These are phyloP conservation scores for Aegilops speltoides DNA, from an alignment of 176 grass and related monocot genomes.

Conservation along the genomic window DNA sequence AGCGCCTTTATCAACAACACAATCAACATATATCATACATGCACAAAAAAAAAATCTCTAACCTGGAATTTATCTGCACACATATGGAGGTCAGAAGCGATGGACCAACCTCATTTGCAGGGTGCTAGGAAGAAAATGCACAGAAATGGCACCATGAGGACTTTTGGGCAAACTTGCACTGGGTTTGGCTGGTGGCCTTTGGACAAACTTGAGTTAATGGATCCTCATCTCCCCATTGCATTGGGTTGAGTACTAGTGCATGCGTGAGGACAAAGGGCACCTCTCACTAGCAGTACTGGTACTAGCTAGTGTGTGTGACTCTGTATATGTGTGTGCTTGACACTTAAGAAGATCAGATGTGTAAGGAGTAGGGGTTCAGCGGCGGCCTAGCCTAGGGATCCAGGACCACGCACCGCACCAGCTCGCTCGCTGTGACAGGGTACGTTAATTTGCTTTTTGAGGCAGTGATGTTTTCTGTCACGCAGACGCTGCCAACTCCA, in stretches of 20 bases:
- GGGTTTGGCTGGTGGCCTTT: not conserved
- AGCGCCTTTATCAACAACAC: not conserved
- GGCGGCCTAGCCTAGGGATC: constrained; percentile 16
- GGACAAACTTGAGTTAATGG: not conserved
- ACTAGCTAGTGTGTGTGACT: not conserved
- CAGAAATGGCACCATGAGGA: not conserved
- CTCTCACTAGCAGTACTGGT: constrained; percentile 33
- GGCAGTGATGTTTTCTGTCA: constrained; percentile 35
- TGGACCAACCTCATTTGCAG: not conserved
- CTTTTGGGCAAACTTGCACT: not conserved
- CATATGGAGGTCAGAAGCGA: too few species aligned
- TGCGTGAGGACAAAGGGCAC: constrained; percentile 36
- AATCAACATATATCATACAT: not conserved
- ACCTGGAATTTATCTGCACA: not conserved
- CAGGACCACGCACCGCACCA: constrained; percentile 30
- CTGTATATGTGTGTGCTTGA: constrained; percentile 19
- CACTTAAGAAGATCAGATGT: constrained; percentile 42
- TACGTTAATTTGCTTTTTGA: constrained; percentile 43
- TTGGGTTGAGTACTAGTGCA: not conserved
- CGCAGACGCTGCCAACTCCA: constrained; percentile 3
- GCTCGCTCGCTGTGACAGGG: constrained; percentile 26
- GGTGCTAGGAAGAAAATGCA: not conserved
- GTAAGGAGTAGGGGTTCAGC: constrained; percentile 39
- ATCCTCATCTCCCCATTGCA: not conserved
- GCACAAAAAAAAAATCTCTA: not conserved